Evolutionary conservation across 805 yeast species (phyloP), one percentile per base, ranked within the genome.

Genomic region (Saccharomycopsis vini): DNA sequence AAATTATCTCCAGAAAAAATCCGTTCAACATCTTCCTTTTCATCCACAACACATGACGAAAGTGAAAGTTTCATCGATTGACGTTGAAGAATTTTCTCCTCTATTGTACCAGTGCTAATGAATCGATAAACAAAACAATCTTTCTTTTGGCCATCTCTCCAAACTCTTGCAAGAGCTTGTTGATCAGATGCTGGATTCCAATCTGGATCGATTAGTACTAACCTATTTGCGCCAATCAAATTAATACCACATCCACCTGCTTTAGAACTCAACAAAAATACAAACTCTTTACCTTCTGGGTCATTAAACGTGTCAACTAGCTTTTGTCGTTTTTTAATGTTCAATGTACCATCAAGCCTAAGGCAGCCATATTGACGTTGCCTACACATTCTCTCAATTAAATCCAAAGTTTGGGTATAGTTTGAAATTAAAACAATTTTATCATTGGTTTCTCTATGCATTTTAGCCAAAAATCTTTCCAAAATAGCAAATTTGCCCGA

Each of bases 181-280:
- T 83, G 60, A 56, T 92, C 98, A 10, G 81, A 71, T 0, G 96
- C 77, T 0, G 98, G 98, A 51, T 92, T 92, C 98, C 98, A 92
- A 56, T 92, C 97, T 51, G 92, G 86, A 58, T 92, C 98, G 56
- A 85, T 82, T 19, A 92, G 63, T 4, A 92, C 71, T 33, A 92
- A 63, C 22, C 97, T 64, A 2, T 52, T 0, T 0, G 95, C 98
- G 0, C 97, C 98, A 28, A 92, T 90, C 54, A 92, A 72, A 60
- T 92, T 92, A 56, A 92, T 86, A 63, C 98, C 98, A 68, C 98
- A 92, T 1, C 98, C 98, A 54, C 98, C 98, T 1, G 98, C 98
- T 61, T 92, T 92, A 5, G 95, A 85, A 58, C 95, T 85, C 42
- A 92, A 67, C 47, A 92, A 67, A 54, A 92, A 92, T 2, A 92